Base-by-base conservation (phyloP, 148 eudicot species). In the Amaranthus cruentus region DNA sequence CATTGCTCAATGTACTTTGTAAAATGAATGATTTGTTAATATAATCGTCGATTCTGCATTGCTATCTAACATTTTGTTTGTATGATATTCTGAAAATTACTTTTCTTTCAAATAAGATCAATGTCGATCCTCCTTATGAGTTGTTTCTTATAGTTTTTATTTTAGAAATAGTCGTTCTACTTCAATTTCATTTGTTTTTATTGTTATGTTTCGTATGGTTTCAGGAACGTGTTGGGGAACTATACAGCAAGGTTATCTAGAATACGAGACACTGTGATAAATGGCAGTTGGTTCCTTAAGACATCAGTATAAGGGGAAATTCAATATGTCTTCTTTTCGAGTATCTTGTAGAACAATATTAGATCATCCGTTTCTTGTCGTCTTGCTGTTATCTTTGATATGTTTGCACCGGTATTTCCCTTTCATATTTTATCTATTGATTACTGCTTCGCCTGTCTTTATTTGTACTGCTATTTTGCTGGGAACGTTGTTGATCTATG, bases 381-480 rank as follows among this genome's bases (percentile, higher is more conserved):
- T 62, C 52, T 46, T 62, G 55, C 47, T 86, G 43, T 44, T 87
- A 10, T 71, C 81, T 58, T 48, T 88, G 43, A 59, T 77, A 47
- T 80, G 79, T 56, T 52, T 86, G 77, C 73, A 82, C 56, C 79
- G 77, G 69, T 81, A 81, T 72, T 88, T 78, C 75, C 92, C 92
- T 42, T 82, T 70, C 42, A 7, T 83, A 38, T 85, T 88, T 77
- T 86, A 81, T 21, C 79, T 88, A 46, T 52, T 88, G 69, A 78
- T 88, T 7, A 86, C 90, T 54, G 82, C 83, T 70, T 87, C 90
- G 11, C 92, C 92, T 64, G 74, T 85, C 38, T 9, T 88, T 59
- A 66, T 88, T 61, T 85, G 87, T 71, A 85, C 92, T 62, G 81
- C 81, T 63, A 7, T 80, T 67, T 77, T 86, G 78, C 88, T 88